Evolutionary conservation across 257 asterid species (phyloP).

Genomic region (Capsicum baccatum): DNA sequence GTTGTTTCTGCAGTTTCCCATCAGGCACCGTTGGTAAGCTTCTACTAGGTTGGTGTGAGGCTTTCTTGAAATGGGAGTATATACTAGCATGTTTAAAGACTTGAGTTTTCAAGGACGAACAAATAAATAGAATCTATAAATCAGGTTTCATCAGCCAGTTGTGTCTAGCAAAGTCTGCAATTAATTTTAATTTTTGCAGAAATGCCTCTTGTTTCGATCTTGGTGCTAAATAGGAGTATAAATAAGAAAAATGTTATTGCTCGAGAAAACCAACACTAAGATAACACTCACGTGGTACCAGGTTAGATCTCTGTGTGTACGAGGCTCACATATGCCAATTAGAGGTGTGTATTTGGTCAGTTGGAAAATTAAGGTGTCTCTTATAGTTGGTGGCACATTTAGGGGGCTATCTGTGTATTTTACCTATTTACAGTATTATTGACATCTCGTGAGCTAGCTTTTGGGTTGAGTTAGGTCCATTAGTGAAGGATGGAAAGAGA

Average conservation of each 20-base stretch:
- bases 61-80: neutral
- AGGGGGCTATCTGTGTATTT: neutral
- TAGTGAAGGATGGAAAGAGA: neutral
- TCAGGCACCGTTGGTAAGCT: slow-evolving; percentile 72
- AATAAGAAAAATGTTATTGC: neutral
- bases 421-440: slow-evolving; percentile 4
- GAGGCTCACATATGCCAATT: neutral
- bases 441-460: neutral
- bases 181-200: neutral
- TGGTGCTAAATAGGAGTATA: slow-evolving; percentile 1
- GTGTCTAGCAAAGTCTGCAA: neutral
- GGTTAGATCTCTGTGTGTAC: neutral
- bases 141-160: neutral
- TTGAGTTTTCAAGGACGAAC: neutral
- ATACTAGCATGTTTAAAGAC: neutral
- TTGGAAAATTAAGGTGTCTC: neutral
- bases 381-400: neutral
- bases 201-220: slow-evolving; percentile 17
- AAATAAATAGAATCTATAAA: neutral
- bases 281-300: neutral
- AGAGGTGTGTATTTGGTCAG: neutral
- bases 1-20: slow-evolving; percentile 84
- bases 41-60: neutral
- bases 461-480: neutral
- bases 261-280: slow-evolving; percentile 4